These are phyloP conservation scores for Daldinia caldariorum DNA, from an alignment of 495 filamentous ascomycete genomes.

Conservation along the genomic window DNA sequence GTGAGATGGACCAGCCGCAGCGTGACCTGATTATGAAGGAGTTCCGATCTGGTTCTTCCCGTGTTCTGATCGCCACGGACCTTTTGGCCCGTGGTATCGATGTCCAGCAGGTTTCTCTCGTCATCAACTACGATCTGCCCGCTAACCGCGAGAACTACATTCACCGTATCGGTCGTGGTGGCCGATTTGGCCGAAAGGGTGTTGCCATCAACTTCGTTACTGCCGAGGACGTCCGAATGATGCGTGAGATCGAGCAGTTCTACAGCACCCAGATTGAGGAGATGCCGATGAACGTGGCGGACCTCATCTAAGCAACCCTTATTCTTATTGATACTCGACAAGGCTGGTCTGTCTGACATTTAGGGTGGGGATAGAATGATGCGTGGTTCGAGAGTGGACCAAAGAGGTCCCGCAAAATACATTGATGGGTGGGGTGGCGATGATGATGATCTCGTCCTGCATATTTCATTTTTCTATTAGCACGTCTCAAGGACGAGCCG, in stretches of 20 bases:
- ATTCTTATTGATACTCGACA: constrained; percentile 11
- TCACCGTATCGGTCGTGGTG: constrained; percentile 97
- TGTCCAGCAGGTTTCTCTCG: constrained; percentile 97
- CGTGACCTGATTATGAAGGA: constrained; percentile 99
- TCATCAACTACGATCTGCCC: constrained; percentile 99
- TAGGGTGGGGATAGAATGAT: constrained; percentile 17
- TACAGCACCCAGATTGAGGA: constrained; percentile 85
- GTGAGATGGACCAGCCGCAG: constrained; percentile 97
- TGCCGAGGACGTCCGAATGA: constrained; percentile 98
- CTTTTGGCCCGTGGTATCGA: constrained; percentile 98
- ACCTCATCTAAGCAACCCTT: constrained; percentile 61
- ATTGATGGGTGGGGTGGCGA: constrained; percentile 33
- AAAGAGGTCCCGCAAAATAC: constrained; percentile 36
- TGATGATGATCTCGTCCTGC: constrained; percentile 36
- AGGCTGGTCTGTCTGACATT: constrained; percentile 12
- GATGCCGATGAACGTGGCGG: constrained; percentile 88
- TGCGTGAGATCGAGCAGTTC: constrained; percentile 93
- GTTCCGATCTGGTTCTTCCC: constrained; percentile 96
- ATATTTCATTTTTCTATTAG: constrained; percentile 37
- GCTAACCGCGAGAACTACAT: constrained; percentile 99
- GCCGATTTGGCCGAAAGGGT: constrained; percentile 99
- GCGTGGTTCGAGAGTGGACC: constrained; percentile 33
- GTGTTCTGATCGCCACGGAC: constrained; percentile 98
- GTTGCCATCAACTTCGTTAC: constrained; percentile 99
- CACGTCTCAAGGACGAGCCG: constrained; percentile 35